Conservation (phyloP, 805 yeast genomes). For the Suhomyces faveliae region DNA sequence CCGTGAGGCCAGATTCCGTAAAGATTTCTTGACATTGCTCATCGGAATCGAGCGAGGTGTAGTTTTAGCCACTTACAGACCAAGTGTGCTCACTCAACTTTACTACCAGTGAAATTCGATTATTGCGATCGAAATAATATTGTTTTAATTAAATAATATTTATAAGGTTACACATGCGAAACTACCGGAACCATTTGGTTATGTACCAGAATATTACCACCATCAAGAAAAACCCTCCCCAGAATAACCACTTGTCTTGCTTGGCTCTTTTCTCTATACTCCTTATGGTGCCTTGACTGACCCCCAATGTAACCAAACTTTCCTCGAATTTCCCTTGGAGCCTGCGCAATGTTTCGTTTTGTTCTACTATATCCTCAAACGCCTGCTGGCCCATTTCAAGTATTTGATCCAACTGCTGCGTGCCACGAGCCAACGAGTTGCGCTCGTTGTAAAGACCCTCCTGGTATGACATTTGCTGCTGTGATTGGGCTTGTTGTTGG, state of each 20-base stretch:
- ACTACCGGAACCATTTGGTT: slow-evolving; percentile 58
- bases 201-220: slow-evolving; percentile 67
- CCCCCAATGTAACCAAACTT: slow-evolving; percentile 77
- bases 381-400: slow-evolving; percentile 86
- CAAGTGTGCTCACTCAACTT: no score
- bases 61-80: no score
- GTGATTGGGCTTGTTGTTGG: slow-evolving; percentile 25
- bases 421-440: slow-evolving; percentile 61
- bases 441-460: slow-evolving; percentile 73
- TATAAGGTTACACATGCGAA: background rate
- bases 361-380: slow-evolving; percentile 81
- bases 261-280: slow-evolving; percentile 76
- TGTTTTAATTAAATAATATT: background rate
- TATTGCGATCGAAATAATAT: no score
- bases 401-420: slow-evolving; percentile 83
- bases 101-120: no score
- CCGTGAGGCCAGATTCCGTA: no score
- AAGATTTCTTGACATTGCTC: no score
- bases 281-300: slow-evolving; percentile 79
- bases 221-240: slow-evolving; percentile 64
- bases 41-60: no score
- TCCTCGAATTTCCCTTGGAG: slow-evolving; percentile 65
- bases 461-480: slow-evolving; percentile 38
- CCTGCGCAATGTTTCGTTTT: slow-evolving; percentile 65
- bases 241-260: slow-evolving; percentile 85